Evolutionary conservation across 495 filamentous ascomycete genomes (phyloP).

Genomic region (Aspergillus steynii): DNA sequence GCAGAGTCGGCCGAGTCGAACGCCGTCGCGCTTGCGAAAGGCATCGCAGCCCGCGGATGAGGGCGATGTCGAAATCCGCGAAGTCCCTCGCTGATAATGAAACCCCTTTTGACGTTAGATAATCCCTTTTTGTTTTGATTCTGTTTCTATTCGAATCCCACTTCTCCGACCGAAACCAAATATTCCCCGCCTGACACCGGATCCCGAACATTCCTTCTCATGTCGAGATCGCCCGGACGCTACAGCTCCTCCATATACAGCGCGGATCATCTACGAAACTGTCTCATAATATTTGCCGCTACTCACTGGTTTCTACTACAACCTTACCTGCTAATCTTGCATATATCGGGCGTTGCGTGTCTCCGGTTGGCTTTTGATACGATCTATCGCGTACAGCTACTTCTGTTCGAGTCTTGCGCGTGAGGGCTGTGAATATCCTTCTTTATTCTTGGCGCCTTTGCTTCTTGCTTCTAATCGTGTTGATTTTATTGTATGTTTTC

Average conservation of each 20-base stretch:
- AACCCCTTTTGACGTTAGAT: not conserved
- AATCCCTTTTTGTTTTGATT: conserved; percentile 4
- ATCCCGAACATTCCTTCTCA: not conserved
- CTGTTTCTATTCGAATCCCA: not conserved
- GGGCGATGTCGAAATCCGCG: conserved; percentile 31
- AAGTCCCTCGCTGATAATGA: conserved; percentile 21
- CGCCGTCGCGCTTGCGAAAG: conserved; percentile 29
- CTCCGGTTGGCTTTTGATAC: conserved; percentile 14
- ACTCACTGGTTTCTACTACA: not conserved
- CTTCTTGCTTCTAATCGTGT: not conserved
- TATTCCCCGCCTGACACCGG: not conserved
- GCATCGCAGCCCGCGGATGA: conserved; percentile 8
- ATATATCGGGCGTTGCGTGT: conserved; percentile 29
- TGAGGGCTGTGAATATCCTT: conserved; percentile 7
- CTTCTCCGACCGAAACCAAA: not conserved
- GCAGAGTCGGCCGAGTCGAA: conserved; percentile 14
- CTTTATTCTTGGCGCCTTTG: conserved; percentile 1
- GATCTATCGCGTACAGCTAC: conserved; percentile 3
- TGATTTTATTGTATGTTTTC: conserved; percentile 2
- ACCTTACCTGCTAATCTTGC: conserved; percentile 15
- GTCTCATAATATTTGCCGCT: not conserved
- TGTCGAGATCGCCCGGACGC: not conserved
- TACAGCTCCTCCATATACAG: not conserved
- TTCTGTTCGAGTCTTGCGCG: not conserved
- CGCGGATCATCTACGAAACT: not conserved